Conservation (phyloP, 257 asterid species). For the Fraxinus americana region DNA sequence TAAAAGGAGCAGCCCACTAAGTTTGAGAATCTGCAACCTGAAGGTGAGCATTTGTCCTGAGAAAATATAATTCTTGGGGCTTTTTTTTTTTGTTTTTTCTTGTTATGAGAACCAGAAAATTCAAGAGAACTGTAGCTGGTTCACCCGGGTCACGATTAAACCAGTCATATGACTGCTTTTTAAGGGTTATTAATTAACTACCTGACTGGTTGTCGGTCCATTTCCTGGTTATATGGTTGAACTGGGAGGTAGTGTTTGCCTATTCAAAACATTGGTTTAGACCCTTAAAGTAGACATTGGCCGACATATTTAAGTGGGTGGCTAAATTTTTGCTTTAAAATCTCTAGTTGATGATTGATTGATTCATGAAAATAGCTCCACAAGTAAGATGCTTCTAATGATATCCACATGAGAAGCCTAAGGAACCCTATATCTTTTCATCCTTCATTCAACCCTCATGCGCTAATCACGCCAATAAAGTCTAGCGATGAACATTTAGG, state of each 20-base stretch:
- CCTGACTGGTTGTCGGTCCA: neutral
- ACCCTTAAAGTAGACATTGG: neutral
- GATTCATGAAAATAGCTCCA: neutral
- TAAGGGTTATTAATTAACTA: too few species aligned
- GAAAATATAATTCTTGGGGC: too few species aligned
- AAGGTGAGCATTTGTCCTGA: too few species aligned
- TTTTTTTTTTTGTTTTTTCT: too few species aligned
- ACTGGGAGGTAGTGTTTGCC: neutral
- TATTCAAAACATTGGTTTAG: neutral
- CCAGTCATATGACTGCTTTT: too few species aligned
- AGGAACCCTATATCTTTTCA: neutral
- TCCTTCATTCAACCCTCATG: neutral
- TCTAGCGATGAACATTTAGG: neutral
- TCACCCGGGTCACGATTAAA: too few species aligned
- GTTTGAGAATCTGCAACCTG: neutral
- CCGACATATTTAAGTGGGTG: neutral
- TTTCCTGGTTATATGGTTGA: too few species aligned
- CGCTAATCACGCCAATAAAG: neutral
- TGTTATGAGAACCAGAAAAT: too few species aligned
- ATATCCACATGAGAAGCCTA: neutral
- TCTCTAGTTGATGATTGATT: neutral
- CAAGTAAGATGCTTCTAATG: neutral
- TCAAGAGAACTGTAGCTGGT: too few species aligned
- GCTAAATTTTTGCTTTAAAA: neutral
- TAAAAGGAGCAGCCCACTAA: neutral